A percentile compares a stretch with the other conserved stretches of the same genome.
Evolutionary conservation across 768 basidiomycete genomes (phyloP).

Genomic region (Lentinula lateritia): DNA sequence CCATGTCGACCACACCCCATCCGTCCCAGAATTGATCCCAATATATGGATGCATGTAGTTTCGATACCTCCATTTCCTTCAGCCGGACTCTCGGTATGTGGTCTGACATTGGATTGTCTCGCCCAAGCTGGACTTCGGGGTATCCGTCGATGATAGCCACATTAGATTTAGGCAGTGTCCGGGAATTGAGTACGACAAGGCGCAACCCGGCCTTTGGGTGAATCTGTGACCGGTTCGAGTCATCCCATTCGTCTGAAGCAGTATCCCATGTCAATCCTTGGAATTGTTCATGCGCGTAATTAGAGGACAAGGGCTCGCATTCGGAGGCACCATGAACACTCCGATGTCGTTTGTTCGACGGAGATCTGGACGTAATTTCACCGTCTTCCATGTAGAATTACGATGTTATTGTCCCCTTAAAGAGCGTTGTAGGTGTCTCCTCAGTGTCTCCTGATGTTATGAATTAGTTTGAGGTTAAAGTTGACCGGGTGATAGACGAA

Average conservation of each 20-base stretch:
- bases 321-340: not conserved
- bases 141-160: slow-evolving; percentile 42
- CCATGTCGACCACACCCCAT: slow-evolving; percentile 82
- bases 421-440: not conserved
- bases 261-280: slow-evolving; percentile 46
- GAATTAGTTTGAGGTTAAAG: not conserved
- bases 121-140: slow-evolving; percentile 66
- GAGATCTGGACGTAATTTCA: not conserved
- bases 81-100: slow-evolving; percentile 62
- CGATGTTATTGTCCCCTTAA: not conserved
- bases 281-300: slow-evolving; percentile 26
- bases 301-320: not conserved
- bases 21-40: slow-evolving; percentile 55
- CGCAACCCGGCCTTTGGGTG: slow-evolving; percentile 22
- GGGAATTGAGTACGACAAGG: slow-evolving; percentile 50
- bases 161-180: slow-evolving; percentile 49
- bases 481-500: not conserved
- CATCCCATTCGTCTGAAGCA: not conserved
- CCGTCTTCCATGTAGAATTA: not conserved
- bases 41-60: slow-evolving; percentile 70
- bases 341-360: too few species aligned
- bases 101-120: slow-evolving; percentile 50
- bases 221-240: not conserved
- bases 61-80: slow-evolving; percentile 82
- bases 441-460: not conserved